Conservation (phyloP, 1,139 yeast species). For the Suhomyces ambrosiae region DNA sequence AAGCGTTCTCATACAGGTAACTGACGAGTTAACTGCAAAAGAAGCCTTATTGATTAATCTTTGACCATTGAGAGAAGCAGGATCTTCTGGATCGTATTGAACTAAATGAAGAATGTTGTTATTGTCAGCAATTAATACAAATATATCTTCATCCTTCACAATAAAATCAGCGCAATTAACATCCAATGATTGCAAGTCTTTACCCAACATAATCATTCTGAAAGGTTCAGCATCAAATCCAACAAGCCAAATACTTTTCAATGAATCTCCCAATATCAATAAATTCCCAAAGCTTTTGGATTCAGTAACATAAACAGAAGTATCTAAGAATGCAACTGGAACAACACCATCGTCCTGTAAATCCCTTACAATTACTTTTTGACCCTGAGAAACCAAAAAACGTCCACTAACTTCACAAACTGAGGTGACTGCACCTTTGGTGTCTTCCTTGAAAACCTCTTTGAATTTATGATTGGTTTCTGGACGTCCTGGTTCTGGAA, state of each 20-base stretch:
- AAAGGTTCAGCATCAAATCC: constrained; percentile 97
- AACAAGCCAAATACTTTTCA: constrained; percentile 77
- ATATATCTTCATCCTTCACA: constrained; percentile 68
- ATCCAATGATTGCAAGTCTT: constrained; percentile 65
- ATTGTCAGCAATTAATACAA: constrained; percentile 69
- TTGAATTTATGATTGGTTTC: constrained; percentile 81
- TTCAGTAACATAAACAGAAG: constrained; percentile 77
- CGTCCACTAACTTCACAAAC: constrained; percentile 84
- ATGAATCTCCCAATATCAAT: constrained; percentile 75
- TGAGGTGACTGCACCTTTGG: constrained; percentile 83
- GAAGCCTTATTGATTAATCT: constrained; percentile 69
- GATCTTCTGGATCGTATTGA: constrained; percentile 92
- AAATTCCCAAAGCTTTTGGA: constrained; percentile 83
- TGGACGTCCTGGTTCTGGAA: constrained; percentile 88
- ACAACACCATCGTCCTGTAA: constrained; percentile 81
- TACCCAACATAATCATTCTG: constrained; percentile 77
- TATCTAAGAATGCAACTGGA: constrained; percentile 92
- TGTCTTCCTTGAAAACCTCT: constrained; percentile 71
- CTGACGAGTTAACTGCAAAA: constrained; percentile 65
- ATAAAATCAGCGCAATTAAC: constrained; percentile 73
- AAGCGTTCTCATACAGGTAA: constrained; percentile 59
- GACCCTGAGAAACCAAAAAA: constrained; percentile 85
- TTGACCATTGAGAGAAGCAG: constrained; percentile 79
- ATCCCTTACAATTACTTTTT: constrained; percentile 78
- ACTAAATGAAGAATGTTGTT: constrained; percentile 70